Evolutionary conservation across 2,329 filamentous ascomycete genomes (phyloP).

Genomic region (Cladosporium sp.): DNA sequence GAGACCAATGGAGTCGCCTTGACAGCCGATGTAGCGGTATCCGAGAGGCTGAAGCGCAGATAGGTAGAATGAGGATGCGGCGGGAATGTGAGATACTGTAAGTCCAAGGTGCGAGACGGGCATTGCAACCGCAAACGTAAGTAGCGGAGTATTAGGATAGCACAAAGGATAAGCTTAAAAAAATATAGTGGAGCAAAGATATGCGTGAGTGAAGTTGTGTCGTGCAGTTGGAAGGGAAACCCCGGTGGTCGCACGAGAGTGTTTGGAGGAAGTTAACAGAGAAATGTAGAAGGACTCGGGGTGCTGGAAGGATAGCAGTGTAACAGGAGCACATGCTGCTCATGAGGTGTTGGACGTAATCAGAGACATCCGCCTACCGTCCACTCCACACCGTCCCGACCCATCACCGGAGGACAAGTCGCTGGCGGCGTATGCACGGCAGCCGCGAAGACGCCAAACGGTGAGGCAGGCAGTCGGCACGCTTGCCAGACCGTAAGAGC

Average conservation of each 20-base stretch:
- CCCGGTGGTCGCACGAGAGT: conserved; percentile 8
- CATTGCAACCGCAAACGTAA: conserved; percentile 45
- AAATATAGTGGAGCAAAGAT: conserved; percentile 12
- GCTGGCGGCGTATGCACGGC: conserved; percentile 28
- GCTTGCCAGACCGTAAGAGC: conserved; percentile 9
- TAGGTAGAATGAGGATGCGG: conserved; percentile 81
- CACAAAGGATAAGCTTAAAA: conserved; percentile 9
- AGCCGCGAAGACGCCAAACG: conserved; percentile 22
- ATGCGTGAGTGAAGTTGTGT: conserved; percentile 10
- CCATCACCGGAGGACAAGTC: conserved; percentile 23
- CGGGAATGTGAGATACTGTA: conserved; percentile 74
- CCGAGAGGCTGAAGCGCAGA: conserved; percentile 76
- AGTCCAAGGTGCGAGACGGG: conserved; percentile 64
- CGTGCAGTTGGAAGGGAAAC: conserved; percentile 11
- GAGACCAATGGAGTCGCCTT: conserved; percentile 63
- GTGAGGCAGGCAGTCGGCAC: conserved; percentile 28
- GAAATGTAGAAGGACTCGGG: conserved; percentile 23
- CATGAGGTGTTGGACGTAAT: conserved; percentile 19
- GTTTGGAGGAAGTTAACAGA: conserved; percentile 24
- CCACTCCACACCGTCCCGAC: conserved; percentile 14
- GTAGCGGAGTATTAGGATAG: background rate
- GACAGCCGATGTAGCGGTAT: conserved; percentile 68
- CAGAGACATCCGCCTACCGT: conserved; percentile 20
- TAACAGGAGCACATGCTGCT: conserved; percentile 20
- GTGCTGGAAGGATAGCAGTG: conserved; percentile 20